Conservation (phyloP, 2,329 filamentous ascomycete genomes). For the Microdochium trichocladiopsis region DNA sequence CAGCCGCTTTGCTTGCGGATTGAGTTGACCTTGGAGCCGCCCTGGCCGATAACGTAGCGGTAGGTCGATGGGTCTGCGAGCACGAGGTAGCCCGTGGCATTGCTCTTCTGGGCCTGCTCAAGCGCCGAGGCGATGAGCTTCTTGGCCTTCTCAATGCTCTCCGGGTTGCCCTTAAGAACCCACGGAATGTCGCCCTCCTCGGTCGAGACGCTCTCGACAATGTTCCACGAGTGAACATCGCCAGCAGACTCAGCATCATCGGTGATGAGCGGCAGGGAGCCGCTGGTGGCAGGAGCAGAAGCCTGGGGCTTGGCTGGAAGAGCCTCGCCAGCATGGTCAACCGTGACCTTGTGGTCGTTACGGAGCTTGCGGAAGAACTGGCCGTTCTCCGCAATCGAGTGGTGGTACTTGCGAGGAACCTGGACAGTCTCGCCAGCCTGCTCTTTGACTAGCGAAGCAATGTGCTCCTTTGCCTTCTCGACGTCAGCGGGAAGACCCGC, state of each 20-base stretch:
- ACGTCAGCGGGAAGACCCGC: constrained; percentile 73
- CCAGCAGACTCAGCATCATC: constrained; percentile 64
- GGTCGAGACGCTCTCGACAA: constrained; percentile 57
- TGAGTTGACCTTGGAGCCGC: constrained; percentile 83
- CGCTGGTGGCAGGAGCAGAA: constrained; percentile 48
- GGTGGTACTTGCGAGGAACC: constrained; percentile 76
- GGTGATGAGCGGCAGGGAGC: constrained; percentile 80
- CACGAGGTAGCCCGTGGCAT: constrained; percentile 76
- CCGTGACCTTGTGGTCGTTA: constrained; percentile 79
- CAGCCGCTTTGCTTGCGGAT: constrained; percentile 91
- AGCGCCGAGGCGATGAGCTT: constrained; percentile 67
- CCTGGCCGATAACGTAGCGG: constrained; percentile 81
- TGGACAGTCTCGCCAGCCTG: constrained; percentile 83
- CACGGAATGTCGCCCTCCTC: constrained; percentile 75
- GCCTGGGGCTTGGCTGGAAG: constrained; percentile 61
- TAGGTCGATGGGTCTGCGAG: constrained; percentile 86
- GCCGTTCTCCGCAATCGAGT: constrained; percentile 79
- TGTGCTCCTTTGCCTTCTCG: constrained; percentile 80
- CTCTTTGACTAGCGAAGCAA: constrained; percentile 71
- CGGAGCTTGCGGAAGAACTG: constrained; percentile 88
- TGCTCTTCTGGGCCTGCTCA: constrained; percentile 61
- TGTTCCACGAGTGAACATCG: constrained; percentile 75
- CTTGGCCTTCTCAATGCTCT: constrained; percentile 77
- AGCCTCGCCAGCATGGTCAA: constrained; percentile 81
- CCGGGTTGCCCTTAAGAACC: constrained; percentile 73